phyloP scores from a whole-genome alignment of 192 early-diverging fungal species.

The Physocladia obscura region DNA sequence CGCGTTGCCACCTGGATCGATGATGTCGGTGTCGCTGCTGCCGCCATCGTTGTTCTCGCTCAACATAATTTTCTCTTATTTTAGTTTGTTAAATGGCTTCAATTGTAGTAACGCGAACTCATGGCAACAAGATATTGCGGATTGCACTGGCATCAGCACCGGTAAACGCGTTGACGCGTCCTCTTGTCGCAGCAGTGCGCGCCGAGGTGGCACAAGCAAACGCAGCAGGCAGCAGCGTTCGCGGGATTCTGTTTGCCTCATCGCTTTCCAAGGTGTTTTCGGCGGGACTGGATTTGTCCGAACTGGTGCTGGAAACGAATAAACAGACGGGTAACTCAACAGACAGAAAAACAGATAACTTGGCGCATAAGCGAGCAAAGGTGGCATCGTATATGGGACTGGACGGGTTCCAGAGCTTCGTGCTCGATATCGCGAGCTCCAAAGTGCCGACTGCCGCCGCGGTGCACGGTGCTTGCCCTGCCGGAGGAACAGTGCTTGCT shows the following conservation, averaged over 20 bases:
- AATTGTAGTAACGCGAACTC: not conserved
- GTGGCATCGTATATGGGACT: conserved; percentile 23
- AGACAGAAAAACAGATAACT: too few species aligned
- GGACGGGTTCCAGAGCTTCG: conserved; percentile 26
- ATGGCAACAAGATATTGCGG: not conserved
- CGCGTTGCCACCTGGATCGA: too few species aligned
- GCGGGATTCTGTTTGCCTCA: conserved; percentile 21
- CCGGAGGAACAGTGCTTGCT: conserved; percentile 41
- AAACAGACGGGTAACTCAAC: not conserved
- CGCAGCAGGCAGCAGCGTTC: not conserved
- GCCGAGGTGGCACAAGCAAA: not conserved
- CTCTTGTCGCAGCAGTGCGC: not conserved
- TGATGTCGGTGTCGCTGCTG: too few species aligned
- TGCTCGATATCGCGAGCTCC: conserved; percentile 12
- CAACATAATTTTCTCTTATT: not conserved
- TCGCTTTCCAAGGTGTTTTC: conserved; percentile 25
- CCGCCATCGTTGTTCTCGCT: not conserved
- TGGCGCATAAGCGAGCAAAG: too few species aligned
- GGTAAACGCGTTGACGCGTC: conserved; percentile 24
- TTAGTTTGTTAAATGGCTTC: not conserved
- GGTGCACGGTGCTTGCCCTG: conserved; percentile 34
- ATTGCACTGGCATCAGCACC: conserved; percentile 13
- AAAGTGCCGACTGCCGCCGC: conserved; percentile 30
- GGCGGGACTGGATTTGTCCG: conserved; percentile 23
- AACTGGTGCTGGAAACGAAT: not conserved